These are phyloP conservation scores for Ustilago vetiveriae DNA, from an alignment of 1,284 basidiomycete genomes.

Conservation along the genomic window DNA sequence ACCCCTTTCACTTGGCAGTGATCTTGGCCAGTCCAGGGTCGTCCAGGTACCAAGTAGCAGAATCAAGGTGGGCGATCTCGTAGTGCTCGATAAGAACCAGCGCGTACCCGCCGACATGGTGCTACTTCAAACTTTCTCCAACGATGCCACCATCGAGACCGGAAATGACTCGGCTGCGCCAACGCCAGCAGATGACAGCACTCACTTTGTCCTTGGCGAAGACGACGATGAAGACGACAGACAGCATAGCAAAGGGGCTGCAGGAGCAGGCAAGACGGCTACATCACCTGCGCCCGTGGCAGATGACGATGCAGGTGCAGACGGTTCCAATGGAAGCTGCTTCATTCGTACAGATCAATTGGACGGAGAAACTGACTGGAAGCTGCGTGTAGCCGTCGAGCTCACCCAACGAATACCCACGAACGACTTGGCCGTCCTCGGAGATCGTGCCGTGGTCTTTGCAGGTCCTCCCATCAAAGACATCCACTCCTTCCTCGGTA, in stretches of 20 bases:
- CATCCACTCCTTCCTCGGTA: slow-evolving; percentile 94
- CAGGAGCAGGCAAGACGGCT: not conserved
- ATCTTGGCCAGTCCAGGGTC: slow-evolving; percentile 34
- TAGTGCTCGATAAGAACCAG: slow-evolving; percentile 94
- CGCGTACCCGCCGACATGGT: slow-evolving; percentile 95
- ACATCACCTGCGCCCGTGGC: not conserved
- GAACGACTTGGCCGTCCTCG: slow-evolving; percentile 75
- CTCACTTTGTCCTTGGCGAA: slow-evolving; percentile 50
- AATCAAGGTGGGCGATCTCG: slow-evolving; percentile 89
- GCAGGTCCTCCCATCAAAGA: slow-evolving; percentile 96
- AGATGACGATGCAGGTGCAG: slow-evolving; percentile 4
- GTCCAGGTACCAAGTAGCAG: slow-evolving; percentile 77
- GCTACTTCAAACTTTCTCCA: slow-evolving; percentile 78
- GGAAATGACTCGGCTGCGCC: slow-evolving; percentile 11
- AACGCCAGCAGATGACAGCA: slow-evolving; percentile 15
- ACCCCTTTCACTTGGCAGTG: slow-evolving; percentile 28
- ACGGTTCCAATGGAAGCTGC: slow-evolving; percentile 87
- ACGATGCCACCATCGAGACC: slow-evolving; percentile 43
- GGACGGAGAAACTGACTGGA: slow-evolving; percentile 99
- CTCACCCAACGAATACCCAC: slow-evolving; percentile 80
- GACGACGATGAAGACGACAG: slow-evolving; percentile 37
- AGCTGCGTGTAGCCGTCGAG: slow-evolving; percentile 87
- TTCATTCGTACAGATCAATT: slow-evolving; percentile 98
- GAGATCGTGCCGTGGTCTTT: slow-evolving; percentile 65
- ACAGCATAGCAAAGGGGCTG: slow-evolving; percentile 1